phyloP scores from a whole-genome alignment of 768 basidiomycete genomes.

The Lactifluus rugatus region DNA sequence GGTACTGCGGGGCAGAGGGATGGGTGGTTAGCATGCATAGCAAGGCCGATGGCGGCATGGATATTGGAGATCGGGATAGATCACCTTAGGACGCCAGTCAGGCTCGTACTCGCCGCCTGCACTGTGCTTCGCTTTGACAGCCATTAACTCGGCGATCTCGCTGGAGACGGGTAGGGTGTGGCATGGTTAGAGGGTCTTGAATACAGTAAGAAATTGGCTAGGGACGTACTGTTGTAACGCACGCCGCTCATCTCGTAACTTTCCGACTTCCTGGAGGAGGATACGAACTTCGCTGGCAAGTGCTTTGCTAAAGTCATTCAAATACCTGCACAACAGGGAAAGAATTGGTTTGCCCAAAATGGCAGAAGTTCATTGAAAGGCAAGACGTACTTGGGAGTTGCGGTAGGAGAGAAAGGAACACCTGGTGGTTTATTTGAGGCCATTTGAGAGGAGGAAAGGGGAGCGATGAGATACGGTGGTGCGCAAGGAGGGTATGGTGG shows the following conservation, averaged over 20 bases:
- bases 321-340: constrained; percentile 29
- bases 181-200: neutral
- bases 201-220: neutral
- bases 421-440: neutral
- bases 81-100: constrained; percentile 59
- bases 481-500: neutral
- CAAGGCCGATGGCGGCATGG: neutral
- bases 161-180: constrained; percentile 29
- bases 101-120: constrained; percentile 70
- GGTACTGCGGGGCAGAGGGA: constrained; percentile 21
- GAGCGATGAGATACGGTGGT: neutral
- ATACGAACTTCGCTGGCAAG: constrained; percentile 54
- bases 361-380: neutral
- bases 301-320: constrained; percentile 55
- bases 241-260: constrained; percentile 49
- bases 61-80: constrained; percentile 16
- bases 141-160: constrained; percentile 79
- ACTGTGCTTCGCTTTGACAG: constrained; percentile 72
- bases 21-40: neutral
- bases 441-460: neutral
- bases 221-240: constrained; percentile 44
- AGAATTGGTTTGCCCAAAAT: neutral
- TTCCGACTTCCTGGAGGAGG: constrained; percentile 49
- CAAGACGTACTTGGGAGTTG: constrained; percentile 9
- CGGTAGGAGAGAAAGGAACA: constrained; percentile 1